Evolutionary conservation across 192 early-diverging fungal species (phyloP).

Genomic region (Coemansia sp.): DNA sequence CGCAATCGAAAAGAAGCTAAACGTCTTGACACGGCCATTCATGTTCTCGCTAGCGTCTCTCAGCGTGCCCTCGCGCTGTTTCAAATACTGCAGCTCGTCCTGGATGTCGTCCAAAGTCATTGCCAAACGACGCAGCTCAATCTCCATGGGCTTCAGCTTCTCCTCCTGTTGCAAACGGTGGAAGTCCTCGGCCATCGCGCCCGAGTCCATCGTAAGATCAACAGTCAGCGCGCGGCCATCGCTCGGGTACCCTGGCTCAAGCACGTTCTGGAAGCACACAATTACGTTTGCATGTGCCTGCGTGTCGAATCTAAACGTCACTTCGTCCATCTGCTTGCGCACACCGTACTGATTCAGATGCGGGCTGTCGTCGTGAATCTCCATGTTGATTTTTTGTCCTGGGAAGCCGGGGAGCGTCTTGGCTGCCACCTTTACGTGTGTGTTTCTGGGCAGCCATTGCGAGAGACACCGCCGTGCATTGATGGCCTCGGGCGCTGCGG

Average conservation of each 20-base stretch:
- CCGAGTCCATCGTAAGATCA: conserved; percentile 78
- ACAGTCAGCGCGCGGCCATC: conserved; percentile 59
- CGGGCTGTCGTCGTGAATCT: conserved; percentile 71
- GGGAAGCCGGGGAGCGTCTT: conserved; percentile 67
- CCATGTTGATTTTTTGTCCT: conserved; percentile 64
- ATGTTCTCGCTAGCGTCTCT: conserved; percentile 92
- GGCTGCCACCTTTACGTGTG: conserved; percentile 67
- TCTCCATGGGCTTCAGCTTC: conserved; percentile 84
- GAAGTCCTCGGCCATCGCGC: conserved; percentile 81
- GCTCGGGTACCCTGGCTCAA: conserved; percentile 56
- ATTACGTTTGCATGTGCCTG: conserved; percentile 81
- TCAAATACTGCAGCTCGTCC: conserved; percentile 84
- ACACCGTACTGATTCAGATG: conserved; percentile 68
- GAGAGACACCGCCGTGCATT: conserved; percentile 66
- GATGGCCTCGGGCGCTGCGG: conserved; percentile 49
- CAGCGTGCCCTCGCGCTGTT: conserved; percentile 77
- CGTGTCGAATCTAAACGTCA: conserved; percentile 75
- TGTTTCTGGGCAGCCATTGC: conserved; percentile 71
- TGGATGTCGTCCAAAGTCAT: conserved; percentile 72
- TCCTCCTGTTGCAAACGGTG: conserved; percentile 67
- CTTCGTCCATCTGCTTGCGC: conserved; percentile 64
- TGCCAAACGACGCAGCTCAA: conserved; percentile 83
- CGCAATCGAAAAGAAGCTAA: conserved; percentile 69
- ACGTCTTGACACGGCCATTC: conserved; percentile 76
- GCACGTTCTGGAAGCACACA: conserved; percentile 80